Evolutionary conservation across 31 red algal species (phyloP), one percentile per base, ranked within the genome.

Genomic region (Endocladia muricata): DNA sequence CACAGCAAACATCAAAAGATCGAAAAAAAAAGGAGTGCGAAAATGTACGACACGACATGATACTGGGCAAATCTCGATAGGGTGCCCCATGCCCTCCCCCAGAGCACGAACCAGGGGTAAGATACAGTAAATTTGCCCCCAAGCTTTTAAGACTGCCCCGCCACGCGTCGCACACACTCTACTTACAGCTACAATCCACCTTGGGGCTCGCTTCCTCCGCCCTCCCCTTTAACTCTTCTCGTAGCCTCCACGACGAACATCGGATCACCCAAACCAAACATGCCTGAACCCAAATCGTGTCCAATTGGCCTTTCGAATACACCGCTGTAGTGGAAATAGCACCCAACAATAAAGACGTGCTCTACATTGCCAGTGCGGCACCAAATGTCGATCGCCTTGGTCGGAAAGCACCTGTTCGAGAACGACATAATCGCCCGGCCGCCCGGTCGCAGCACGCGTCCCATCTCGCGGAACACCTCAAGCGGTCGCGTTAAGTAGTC

Each of bases 341-440:
- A 83, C 15, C 91, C 91, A 2, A 94, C 91, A 41, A 89, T 84
- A 56, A 85, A 88, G 41, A 88, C 83, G 51, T 88, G 91, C 32
- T 94, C 94, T 47, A 88, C 22, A 59, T 97, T 89, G 30, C 41
- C 56, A 21, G 75, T 92, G 34, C 73, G 36, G 32, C 63, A 62
- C 94, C 94, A 97, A 32, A 92, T 78, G 39, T 85, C 57, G 33
- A 91, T 70, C 0, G 72, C 94, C 79, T 97, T 97, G 3, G 88
- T 92, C 23, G 94, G 89, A 59, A 97, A 97, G 75, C 88, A 94
- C 0, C 91, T 77, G 69, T 97, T 97, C 2, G 77, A 84, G 40
- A 97, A 92, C 42, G 78, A 85, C 70, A 97, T 92, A 48, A 92
- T 73, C 13, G 84, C 77, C 1, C 37, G 19, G 2, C 94, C 94